Percentiles rank a stretch among this genome's conserved stretches.
phyloP scores from a whole-genome alignment of 768 basidiomycete genomes.

The Tremella mesenterica region DNA sequence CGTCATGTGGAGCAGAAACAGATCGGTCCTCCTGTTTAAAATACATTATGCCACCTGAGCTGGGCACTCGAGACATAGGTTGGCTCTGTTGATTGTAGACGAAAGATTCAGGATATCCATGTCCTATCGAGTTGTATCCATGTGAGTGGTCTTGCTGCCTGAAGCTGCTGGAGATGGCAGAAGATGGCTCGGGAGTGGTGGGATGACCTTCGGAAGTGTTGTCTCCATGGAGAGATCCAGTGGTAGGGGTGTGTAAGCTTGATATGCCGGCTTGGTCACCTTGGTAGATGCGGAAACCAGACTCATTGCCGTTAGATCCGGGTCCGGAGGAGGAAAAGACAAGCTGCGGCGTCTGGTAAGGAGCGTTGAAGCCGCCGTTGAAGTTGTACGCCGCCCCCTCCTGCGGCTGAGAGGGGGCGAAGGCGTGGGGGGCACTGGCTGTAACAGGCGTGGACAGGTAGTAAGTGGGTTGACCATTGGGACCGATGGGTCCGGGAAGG shows the following conservation, averaged over 20 bases:
- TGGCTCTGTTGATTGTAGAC: conserved; percentile 7
- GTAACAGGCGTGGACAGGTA: conserved; percentile 14
- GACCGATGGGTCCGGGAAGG: conserved; percentile 13
- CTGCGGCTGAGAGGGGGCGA: conserved; percentile 36
- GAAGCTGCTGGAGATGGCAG: too few relatives aligned
- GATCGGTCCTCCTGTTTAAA: background rate
- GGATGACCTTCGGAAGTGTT: too few relatives aligned
- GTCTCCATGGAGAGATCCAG: too few relatives aligned
- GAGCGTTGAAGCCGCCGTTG: conserved; percentile 20
- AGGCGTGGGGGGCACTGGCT: conserved; percentile 29
- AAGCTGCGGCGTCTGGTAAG: conserved; percentile 2
- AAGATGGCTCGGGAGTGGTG: conserved; percentile 5
- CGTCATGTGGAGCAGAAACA: conserved; percentile 14
- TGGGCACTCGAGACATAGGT: conserved; percentile 12
- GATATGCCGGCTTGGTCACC: background rate
- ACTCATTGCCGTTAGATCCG: background rate
- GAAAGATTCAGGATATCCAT: too few relatives aligned
- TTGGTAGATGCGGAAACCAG: background rate
- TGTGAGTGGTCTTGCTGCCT: too few relatives aligned
- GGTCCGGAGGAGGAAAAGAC: background rate
- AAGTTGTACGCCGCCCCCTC: conserved; percentile 30
- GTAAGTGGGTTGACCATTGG: conserved; percentile 14
- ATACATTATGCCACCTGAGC: conserved; percentile 15
- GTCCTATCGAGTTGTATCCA: too few relatives aligned
- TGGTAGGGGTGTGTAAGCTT: background rate